Evolutionary conservation across 2,329 filamentous ascomycete species (phyloP), one percentile per base, ranked within the genome.

Genomic region (Claviceps cyperi): DNA sequence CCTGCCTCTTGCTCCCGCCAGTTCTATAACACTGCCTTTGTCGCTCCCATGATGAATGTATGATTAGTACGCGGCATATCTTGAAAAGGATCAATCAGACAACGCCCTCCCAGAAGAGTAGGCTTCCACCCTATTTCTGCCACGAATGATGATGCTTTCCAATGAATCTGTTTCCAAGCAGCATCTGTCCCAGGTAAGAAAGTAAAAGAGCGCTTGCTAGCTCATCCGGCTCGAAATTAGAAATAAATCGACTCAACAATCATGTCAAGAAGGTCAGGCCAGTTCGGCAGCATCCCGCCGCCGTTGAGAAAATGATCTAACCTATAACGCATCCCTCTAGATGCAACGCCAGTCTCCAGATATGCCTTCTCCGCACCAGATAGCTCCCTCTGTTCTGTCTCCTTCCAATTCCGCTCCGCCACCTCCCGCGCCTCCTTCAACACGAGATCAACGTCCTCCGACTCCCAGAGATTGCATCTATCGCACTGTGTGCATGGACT

Each of bases 401-500:
- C 75, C 50, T 76, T 75, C 85, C 85, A 91, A 59, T 77, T 76
- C 43, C 72, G 72, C 68, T 90, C 85, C 1, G 84, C 86, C 57
- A 83, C 78, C 57, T 81, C 77, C 43, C 81, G 83, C 0, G 86
- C 86, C 52, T 78, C 74, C 46, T 74, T 74, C 36, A 89, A 74
- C 19, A 87, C 79, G 36, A 72, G 69, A 53, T 88, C 84, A 51
- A 75, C 77, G 58, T 89, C 80, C 62, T 90, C 86, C 50, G 81
- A 76, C 66, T 90, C 84, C 69, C 83, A 85, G 11, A 91, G 73
- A 60, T 89, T 88, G 66, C 86, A 91, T 59, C 80, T 81, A 41
- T 83, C 81, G 67, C 92, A 97, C 64, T 94, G 81, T 1, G 65
- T 73, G 64, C 92, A 98, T 14, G 74, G 72, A 14, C 78, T 76